These are phyloP conservation scores for Coniferiporia sulphurascens DNA, from an alignment of 1,284 basidiomycete species.

Conservation along the genomic window DNA sequence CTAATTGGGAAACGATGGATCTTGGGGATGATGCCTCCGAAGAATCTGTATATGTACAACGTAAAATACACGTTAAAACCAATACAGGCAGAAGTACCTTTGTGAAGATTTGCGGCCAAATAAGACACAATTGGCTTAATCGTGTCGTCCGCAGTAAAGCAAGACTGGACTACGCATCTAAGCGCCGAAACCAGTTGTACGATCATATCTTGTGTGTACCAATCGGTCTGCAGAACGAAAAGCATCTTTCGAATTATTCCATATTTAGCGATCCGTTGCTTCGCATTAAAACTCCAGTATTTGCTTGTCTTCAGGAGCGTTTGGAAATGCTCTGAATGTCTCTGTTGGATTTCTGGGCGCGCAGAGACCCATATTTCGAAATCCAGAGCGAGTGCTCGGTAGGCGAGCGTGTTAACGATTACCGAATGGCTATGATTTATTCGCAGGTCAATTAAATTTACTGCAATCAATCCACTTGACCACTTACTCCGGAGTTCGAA, in stretches of 20 bases:
- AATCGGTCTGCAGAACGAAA: conserved; percentile 74
- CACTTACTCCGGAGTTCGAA: conserved; percentile 72
- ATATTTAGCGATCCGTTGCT: conserved; percentile 64
- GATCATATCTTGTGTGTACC: conserved; percentile 57
- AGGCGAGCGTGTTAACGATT: conserved; percentile 78
- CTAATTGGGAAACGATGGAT: conserved; percentile 51
- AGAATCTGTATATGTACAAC: conserved; percentile 21
- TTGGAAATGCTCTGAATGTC: conserved; percentile 78
- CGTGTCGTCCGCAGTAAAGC: conserved; percentile 64
- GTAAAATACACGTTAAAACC: conserved; percentile 20
- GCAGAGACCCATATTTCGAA: conserved; percentile 87
- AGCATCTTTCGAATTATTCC: conserved; percentile 73
- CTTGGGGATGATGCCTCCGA: conserved; percentile 44
- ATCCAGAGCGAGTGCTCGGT: conserved; percentile 80
- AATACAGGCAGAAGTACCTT: conserved; percentile 39
- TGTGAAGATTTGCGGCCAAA: conserved; percentile 77
- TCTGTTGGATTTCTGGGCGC: conserved; percentile 60
- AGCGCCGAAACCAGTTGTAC: conserved; percentile 57
- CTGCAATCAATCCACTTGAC: not conserved
- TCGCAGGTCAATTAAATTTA: not conserved
- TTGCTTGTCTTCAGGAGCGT: conserved; percentile 69
- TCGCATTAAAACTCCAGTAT: conserved; percentile 69
- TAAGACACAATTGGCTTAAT: conserved; percentile 87
- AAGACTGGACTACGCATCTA: conserved; percentile 48
- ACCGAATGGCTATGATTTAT: conserved; percentile 52